Base-by-base conservation (phyloP, 1,284 basidiomycete genomes). In the Sporisorium sorghi region DNA sequence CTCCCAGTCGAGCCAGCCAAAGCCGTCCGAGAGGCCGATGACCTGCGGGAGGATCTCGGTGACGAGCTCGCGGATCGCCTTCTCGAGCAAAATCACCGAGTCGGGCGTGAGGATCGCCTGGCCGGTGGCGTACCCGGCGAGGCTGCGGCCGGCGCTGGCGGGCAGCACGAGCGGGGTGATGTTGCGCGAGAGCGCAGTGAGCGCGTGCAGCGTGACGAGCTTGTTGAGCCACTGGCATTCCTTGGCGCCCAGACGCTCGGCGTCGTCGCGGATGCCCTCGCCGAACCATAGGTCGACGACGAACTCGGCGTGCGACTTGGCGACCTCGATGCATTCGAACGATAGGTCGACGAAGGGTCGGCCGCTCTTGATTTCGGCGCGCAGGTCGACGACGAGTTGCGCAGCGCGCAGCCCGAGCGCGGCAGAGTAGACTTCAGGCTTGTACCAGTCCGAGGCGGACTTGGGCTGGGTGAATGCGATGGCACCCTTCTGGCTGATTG, bases 1-100 rank as follows among this genome's bases (percentile, higher is more conserved):
- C 57, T 92, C 89, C 90, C 90, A 93, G 77, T 93, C 91, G 0
- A 88, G 87, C 81, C 91, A 91, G 0, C 89, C 90, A 79, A 93
- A 92, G 2, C 90, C 89, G 79, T 93, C 92, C 15, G 88, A 89
- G 37, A 93, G 84, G 0, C 89, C 90, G 58, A 93, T 89, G 5
- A 88, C 88, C 69, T 93, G 88, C 0, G 90, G 90, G 3, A 92
- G 82, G 10, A 93, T 78, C 44, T 87, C 86, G 28, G 23, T 84
- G 71, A 85, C 90, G 89, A 88, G 72, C 2, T 81, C 54, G 30
- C 88, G 85, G 62, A 92, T 88, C 1, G 88, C 86, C 30, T 87
- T 79, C 10, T 91, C 88, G 26, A 93, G 84, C 0, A 83, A 82
- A 28, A 87, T 86, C 4, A 89, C 87, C 1, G 87, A 85, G 63